Evolutionary conservation across 139 green algal genomes (phyloP), one percentile per base, ranked within the genome.

Genomic region (Closterium sp.): DNA sequence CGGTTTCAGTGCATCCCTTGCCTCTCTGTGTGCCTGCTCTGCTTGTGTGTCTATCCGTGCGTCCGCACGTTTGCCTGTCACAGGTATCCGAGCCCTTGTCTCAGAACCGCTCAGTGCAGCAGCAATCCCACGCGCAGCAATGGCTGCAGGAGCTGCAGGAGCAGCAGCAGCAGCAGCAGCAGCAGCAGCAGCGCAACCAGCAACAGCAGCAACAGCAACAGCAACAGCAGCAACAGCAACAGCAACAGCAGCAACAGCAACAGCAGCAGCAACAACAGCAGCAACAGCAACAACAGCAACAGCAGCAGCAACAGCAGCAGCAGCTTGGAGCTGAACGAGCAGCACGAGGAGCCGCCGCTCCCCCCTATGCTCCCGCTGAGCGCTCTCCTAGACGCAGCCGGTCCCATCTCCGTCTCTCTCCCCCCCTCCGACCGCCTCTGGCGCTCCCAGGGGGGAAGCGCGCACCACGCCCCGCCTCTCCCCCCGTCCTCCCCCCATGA

Each of bases 111-210:
- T 73, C 50, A 73, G 50, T 73, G 85, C 85, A 88, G 85, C 85
- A 88, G 42, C 89, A 45, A 45, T 45, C 38, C 38, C 38, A 45
- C 38, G 38, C 38, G 4, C 38, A 45, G 38, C 38, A 45, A 28
- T 28, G n/a, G n/a, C 79, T 87, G 79, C 79, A 87, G 3, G 27
- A 90, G 32, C 34, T 30, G 2, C 87, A 89, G 89, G 17, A 31
- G 1, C 70, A 92, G 89, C 92, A 95, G 22, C 92, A 91, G 89
- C 91, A 95, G 92, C 95, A 86, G 91, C 94, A 93, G 92, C 91
- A 89, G 94, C 95, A 89, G 89, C 89, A 84, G 89, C 87, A 90
- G 87, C 38, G 10, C 1, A 9, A 70, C 4, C 10, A 70, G 45
- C 45, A 70, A 4, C 45, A 70, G 45, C 10, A 70, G 45, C 10